These are phyloP conservation scores for Cryptococcus deneoformans DNA, from an alignment of 1,284 basidiomycete species.

Conservation along the genomic window DNA sequence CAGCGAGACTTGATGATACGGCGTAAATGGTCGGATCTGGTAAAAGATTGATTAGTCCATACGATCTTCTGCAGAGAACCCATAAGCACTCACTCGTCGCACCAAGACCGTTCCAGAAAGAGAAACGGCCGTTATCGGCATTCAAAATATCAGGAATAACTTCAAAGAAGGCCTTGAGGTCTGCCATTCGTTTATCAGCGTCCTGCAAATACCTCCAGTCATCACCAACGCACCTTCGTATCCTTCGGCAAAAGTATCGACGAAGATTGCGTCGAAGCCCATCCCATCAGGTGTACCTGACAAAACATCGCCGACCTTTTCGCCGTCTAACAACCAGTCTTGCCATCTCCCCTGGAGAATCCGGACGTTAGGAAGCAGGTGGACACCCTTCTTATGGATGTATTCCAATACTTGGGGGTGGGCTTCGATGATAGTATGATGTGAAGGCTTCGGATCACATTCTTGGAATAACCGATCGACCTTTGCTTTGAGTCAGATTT, in stretches of 20 bases:
- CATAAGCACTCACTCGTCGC: constrained; percentile 69
- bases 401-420: constrained; percentile 85
- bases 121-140: constrained; percentile 73
- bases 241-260: constrained; percentile 92
- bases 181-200: constrained; percentile 41
- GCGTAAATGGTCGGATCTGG: constrained; percentile 84
- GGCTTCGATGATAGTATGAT: constrained; percentile 92
- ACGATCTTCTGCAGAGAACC: neutral
- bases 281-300: constrained; percentile 33
- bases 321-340: constrained; percentile 61
- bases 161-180: constrained; percentile 80
- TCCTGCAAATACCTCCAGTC: neutral
- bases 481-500: constrained; percentile 49
- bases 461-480: constrained; percentile 79
- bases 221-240: constrained; percentile 59
- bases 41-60: neutral
- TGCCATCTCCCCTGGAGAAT: constrained; percentile 93
- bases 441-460: constrained; percentile 53
- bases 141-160: constrained; percentile 75
- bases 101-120: constrained; percentile 96
- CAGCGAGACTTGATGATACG: constrained; percentile 81
- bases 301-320: constrained; percentile 41
- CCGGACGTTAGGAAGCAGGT: constrained; percentile 68
- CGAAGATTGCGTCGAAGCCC: constrained; percentile 87
- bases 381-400: constrained; percentile 74